Base-by-base conservation (phyloP, 1,139 yeast genomes). In the Geotrichum histeridarum region DNA sequence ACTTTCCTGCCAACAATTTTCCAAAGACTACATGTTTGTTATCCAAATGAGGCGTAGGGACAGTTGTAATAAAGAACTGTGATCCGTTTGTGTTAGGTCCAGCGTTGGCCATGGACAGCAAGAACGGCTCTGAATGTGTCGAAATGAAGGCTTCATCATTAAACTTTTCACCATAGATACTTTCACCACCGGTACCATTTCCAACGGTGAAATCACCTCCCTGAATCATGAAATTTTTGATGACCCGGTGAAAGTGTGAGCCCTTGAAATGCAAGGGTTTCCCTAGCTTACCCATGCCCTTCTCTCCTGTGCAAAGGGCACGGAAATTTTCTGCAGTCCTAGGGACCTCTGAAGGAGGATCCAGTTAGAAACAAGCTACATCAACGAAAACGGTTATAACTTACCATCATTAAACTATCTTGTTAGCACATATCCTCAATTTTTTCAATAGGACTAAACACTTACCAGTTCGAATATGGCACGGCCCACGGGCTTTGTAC, bases 11-110 rank as follows among this genome's bases (percentile, higher is more conserved):
- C 46, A 89, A 70, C 27, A 93, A 89, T 69, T 84, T 82, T 58
- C 99, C 99, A 69, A 93, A 93, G 9, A 93, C 98, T 55, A 90
- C 97, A 70, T 93, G 98, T 71, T 91, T 91, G 44, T 94, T 95
- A 68, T 93, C 93, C 64, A 91, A 77, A 68, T 86, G 93, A 7
- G 91, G 88, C 22, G 93, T 84, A 49, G 86, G 80, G 4, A 80
- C 88, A 12, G 91, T 84, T 52, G 85, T 81, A 64, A 93, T 84
- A 70, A 93, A 93, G 67, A 89, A 91, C 71, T 93, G 98, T 0
- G 96, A 88, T 1, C 98, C 98, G 68, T 93, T 93, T 57, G 98
- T 91, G 70, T 86, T 83, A 54, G 96, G 91, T 9, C 98, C 98
- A 4, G 95, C 87, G 69, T 90, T 90, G 58, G 97, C 98, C 98